A percentile compares a stretch with the other conserved stretches of the same genome.
Conservation (phyloP, 129 eudicot species). For the Ambrosia artemisiifolia region DNA sequence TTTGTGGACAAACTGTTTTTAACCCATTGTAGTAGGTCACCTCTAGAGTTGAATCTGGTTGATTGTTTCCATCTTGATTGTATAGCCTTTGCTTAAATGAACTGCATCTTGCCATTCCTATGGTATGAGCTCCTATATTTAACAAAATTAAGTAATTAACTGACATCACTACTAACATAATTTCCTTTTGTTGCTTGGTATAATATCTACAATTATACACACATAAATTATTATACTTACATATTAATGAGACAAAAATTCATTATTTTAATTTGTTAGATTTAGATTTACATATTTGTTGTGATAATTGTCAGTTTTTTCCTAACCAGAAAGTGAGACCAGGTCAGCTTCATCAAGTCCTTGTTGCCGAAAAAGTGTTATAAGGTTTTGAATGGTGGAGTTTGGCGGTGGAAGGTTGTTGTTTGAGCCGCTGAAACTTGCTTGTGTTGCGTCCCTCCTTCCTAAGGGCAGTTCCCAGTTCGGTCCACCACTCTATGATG, state of each 20-base stretch:
- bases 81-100: slow-evolving; percentile 78
- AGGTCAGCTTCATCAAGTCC: slow-evolving; percentile 76
- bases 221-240: too few species aligned
- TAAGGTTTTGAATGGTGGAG: slow-evolving; percentile 68
- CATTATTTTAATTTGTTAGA: not conserved
- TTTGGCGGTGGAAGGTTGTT: slow-evolving; percentile 74
- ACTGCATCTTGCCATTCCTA: slow-evolving; percentile 83
- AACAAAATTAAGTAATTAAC: not conserved
- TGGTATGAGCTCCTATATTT: slow-evolving; percentile 88
- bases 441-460: slow-evolving; percentile 85
- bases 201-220: too few species aligned
- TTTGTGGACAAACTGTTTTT: slow-evolving; percentile 62
- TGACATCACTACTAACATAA: not conserved
- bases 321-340: slow-evolving; percentile 88
- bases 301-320: not conserved
- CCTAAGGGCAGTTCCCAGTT: slow-evolving; percentile 86
- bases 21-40: slow-evolving; percentile 63
- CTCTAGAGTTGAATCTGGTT: slow-evolving; percentile 80
- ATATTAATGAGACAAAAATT: too few species aligned
- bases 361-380: slow-evolving; percentile 58
- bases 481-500: slow-evolving; percentile 83
- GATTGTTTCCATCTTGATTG: slow-evolving; percentile 76
- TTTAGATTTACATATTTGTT: not conserved
- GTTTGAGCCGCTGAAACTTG: slow-evolving; percentile 63
- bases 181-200: too few species aligned